Percentiles rank a stretch among this genome's conserved stretches.
Evolutionary conservation across 495 filamentous ascomycete genomes (phyloP).

Genomic region (Staphylotrichum longicolle): DNA sequence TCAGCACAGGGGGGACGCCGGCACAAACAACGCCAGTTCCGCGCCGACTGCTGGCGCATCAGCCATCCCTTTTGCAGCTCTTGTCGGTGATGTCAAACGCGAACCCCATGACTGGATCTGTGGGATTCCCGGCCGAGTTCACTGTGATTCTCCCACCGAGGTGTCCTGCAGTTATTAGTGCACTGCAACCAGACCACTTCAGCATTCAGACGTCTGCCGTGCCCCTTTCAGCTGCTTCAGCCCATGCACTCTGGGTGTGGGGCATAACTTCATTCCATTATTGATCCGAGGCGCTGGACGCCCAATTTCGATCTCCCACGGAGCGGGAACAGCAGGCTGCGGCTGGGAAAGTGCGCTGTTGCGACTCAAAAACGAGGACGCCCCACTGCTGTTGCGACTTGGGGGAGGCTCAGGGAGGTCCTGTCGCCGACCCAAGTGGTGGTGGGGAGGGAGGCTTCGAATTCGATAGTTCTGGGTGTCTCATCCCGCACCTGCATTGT

Average conservation of each 20-base stretch:
- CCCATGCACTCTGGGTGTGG: slow-evolving; percentile 20
- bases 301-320: slow-evolving; percentile 24
- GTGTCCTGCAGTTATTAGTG: no score
- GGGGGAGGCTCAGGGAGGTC: no score
- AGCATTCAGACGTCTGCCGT: background rate
- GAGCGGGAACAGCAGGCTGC: slow-evolving; percentile 23
- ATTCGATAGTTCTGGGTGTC: slow-evolving; percentile 30
- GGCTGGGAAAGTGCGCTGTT: slow-evolving; percentile 18
- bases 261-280: slow-evolving; percentile 25
- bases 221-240: slow-evolving; percentile 5
- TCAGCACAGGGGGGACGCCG: slow-evolving; percentile 24
- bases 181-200: no score
- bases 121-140: background rate
- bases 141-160: background rate
- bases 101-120: no score
- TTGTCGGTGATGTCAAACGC: background rate
- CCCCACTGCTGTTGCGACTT: slow-evolving; percentile 15
- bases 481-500: slow-evolving; percentile 33
- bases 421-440: slow-evolving; percentile 8
- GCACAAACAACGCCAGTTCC: slow-evolving; percentile 25
- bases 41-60: slow-evolving; percentile 13
- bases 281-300: slow-evolving; percentile 36
- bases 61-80: background rate
- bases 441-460: slow-evolving; percentile 20
- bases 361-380: slow-evolving; percentile 23